Percentiles rank a stretch among this genome's conserved stretches.
These are phyloP conservation scores for Entomortierella chlamydospora DNA, from an alignment of 192 early-diverging fungal species.

Conservation along the genomic window DNA sequence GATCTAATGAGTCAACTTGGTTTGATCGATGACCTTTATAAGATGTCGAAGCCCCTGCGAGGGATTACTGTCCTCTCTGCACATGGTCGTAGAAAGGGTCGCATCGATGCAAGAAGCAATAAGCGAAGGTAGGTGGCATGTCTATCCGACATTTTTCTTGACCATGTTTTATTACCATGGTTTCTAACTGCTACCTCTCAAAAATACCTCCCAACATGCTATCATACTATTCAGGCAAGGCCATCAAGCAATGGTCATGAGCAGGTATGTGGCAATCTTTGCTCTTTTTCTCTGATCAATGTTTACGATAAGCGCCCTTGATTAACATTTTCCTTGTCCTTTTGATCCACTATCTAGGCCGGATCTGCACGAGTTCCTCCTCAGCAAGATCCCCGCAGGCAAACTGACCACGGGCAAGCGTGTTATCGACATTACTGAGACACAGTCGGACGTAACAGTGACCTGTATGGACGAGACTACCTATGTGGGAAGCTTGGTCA, in stretches of 20 bases:
- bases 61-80: conserved; percentile 46
- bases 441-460: conserved; percentile 29
- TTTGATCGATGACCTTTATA: conserved; percentile 30
- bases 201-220: no score
- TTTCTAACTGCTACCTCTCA: no score
- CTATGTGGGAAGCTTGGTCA: conserved; percentile 32
- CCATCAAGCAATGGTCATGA: conserved; percentile 53
- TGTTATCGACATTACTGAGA: conserved; percentile 42
- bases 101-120: conserved; percentile 47
- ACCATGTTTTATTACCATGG: background rate
- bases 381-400: conserved; percentile 31
- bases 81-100: conserved; percentile 35
- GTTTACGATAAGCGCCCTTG: background rate
- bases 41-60: conserved; percentile 33
- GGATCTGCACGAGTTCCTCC: conserved; percentile 39
- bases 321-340: background rate
- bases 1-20: conserved; percentile 45
- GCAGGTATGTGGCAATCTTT: conserved; percentile 26
- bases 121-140: conserved; percentile 45
- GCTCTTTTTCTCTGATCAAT: background rate
- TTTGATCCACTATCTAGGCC: background rate
- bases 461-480: conserved; percentile 51
- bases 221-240: conserved; percentile 13
- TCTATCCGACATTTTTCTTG: no score
- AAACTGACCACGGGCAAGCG: conserved; percentile 45